Evolutionary conservation across 2,329 filamentous ascomycete species (phyloP).

Genomic region (Colletotrichum liriopes): DNA sequence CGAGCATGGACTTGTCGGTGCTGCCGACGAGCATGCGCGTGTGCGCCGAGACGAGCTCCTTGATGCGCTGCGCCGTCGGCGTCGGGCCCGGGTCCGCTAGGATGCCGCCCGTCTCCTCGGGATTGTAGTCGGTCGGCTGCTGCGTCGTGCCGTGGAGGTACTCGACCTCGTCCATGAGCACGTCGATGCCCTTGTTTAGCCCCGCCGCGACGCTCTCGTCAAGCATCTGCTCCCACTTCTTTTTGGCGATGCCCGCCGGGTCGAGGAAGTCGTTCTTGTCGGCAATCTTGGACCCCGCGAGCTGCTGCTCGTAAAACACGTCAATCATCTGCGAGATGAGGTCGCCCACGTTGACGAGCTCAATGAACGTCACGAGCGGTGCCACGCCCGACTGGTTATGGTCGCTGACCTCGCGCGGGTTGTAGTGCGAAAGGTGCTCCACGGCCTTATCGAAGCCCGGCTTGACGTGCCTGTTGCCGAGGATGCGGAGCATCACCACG

Average conservation of each 20-base stretch:
- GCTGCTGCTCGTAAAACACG: constrained; percentile 97
- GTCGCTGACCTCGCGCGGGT: constrained; percentile 85
- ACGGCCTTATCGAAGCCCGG: constrained; percentile 96
- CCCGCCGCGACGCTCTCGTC: constrained; percentile 97
- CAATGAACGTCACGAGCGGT: constrained; percentile 94
- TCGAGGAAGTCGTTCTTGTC: constrained; percentile 97
- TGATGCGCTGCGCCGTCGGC: constrained; percentile 82
- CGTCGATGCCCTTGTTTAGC: constrained; percentile 97
- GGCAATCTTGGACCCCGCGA: constrained; percentile 84
- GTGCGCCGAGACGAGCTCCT: constrained; percentile 89
- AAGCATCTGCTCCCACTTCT: constrained; percentile 98
- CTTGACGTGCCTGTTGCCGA: constrained; percentile 90
- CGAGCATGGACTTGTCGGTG: constrained; percentile 97
- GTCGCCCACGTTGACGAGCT: constrained; percentile 97
- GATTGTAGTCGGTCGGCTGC: constrained; percentile 91
- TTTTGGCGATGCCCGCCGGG: constrained; percentile 93
- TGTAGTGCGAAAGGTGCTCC: constrained; percentile 90
- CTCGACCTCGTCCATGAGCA: constrained; percentile 98
- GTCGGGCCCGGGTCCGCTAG: constrained; percentile 79
- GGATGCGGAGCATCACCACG: constrained; percentile 83
- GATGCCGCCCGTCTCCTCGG: constrained; percentile 59
- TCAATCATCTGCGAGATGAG: constrained; percentile 99
- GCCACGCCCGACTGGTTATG: constrained; percentile 83
- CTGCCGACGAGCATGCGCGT: constrained; percentile 94
- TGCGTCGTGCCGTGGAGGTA: constrained; percentile 94